Evolutionary conservation across 2,329 filamentous ascomycete species (phyloP), one percentile per base, ranked within the genome.

Genomic region (Pochonia chlamydosporia): DNA sequence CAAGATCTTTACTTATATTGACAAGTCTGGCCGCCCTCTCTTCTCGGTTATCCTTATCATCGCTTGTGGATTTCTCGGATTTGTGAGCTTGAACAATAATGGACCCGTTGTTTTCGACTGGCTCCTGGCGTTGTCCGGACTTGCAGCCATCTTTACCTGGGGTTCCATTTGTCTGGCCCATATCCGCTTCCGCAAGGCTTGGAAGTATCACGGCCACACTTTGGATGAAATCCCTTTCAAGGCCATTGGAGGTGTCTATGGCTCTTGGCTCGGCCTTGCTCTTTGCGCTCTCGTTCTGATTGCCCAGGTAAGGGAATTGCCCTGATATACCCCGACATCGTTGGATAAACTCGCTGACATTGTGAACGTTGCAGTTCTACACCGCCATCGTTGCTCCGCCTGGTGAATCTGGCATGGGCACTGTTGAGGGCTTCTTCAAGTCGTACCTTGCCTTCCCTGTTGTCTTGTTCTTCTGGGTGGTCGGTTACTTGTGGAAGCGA

Each of bases 401-500:
- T 5, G 64, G 58, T 5, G n/a, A 59, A 45, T 46, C 50, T 2
- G 65, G 65, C 11, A 47, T 67, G 57, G 64, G 55, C 58, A 70
- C 55, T 42, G 76, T 66, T 16, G 66, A 76, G 54, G 65, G 64
- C 40, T 82, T 81, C 66, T 81, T 82, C 72, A 67, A 73, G 57
- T 58, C 67, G 6, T 79, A 76, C 60, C 71, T 81, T 14, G 77
- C 76, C 8, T 53, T 76, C 2, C 75, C 75, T 24, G 72, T 81
- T 48, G 74, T 81, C 46, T 56, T 81, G 13, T 51, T 65, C 54
- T 82, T 82, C 67, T 82, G 78, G 74, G 52, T 68, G 37, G 58
- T 68, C 43, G 80, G 82, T 3, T 87, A 77, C 61, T 36, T 79
- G 51, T 87, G 83, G 84, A 87, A 87, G 72, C 71, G 81, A 41